These are phyloP conservation scores for Chlorella sp. DNA, from an alignment of 139 green algal genomes.

Conservation along the genomic window DNA sequence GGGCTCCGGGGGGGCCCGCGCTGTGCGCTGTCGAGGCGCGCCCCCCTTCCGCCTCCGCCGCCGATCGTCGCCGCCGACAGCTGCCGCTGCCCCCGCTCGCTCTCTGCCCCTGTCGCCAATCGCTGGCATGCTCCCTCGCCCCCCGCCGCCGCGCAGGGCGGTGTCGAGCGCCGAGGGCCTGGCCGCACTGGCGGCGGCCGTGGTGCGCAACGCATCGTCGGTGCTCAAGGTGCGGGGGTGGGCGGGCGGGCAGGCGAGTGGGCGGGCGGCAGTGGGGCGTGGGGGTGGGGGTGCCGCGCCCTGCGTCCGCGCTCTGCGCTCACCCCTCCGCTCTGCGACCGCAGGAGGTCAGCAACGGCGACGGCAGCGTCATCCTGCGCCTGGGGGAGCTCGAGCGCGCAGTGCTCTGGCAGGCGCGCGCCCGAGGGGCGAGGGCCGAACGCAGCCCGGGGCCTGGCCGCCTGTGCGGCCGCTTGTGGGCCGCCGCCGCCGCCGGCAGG, in stretches of 20 bases:
- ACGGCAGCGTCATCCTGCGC: constrained; percentile 46
- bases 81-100: too few species aligned
- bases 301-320: background rate
- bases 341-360: constrained; percentile 42
- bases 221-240: constrained; percentile 46
- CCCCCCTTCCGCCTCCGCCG: too few species aligned
- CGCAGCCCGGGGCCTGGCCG: too few species aligned
- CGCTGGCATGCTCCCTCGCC: too few species aligned
- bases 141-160: too few species aligned
- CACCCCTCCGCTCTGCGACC: background rate
- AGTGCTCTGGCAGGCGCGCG: constrained; percentile 65
- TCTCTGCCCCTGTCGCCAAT: too few species aligned
- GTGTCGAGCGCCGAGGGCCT: constrained; percentile 60
- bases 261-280: background rate
- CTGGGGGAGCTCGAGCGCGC: constrained; percentile 72
- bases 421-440: constrained; percentile 64
- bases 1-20: too few species aligned
- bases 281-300: background rate
- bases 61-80: too few species aligned
- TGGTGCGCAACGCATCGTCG: constrained; percentile 58
- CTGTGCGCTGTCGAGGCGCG: too few species aligned
- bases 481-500: too few species aligned
- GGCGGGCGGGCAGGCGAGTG: background rate
- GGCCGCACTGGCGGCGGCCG: constrained; percentile 58
- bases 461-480: too few species aligned